Conservation (phyloP, 2,329 filamentous ascomycete species). For the Arthrobotrys sphaeroides region DNA sequence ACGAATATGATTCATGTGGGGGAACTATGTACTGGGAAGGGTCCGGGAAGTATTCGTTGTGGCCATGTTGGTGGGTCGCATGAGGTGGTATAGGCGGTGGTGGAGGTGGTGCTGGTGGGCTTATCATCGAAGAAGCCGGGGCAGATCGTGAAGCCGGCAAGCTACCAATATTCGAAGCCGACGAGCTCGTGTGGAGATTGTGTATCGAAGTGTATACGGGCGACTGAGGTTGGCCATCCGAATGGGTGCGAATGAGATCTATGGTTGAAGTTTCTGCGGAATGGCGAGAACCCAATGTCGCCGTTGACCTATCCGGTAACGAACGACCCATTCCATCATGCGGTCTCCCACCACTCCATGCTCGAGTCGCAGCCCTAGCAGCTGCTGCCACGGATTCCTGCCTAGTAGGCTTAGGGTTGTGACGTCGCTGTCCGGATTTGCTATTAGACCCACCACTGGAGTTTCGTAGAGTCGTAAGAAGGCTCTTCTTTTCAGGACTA, state of each 20-base stretch:
- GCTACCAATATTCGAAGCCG: slow-evolving; percentile 23
- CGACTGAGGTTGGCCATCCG: slow-evolving; percentile 22
- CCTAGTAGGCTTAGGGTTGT: slow-evolving; percentile 25
- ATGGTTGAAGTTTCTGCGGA: slow-evolving; percentile 28
- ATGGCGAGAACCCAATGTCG: slow-evolving; percentile 34
- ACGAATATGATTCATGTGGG: slow-evolving; percentile 31
- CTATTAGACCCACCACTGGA: slow-evolving; percentile 36
- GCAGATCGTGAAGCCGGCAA: slow-evolving; percentile 30
- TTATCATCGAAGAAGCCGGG: slow-evolving; percentile 26
- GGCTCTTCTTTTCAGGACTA: slow-evolving; percentile 55
- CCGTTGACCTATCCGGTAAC: slow-evolving; percentile 29
- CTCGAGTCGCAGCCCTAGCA: slow-evolving; percentile 70
- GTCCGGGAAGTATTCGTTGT: slow-evolving; percentile 45
- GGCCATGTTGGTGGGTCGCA: neutral
- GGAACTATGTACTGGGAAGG: slow-evolving; percentile 36
- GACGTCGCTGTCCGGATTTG: slow-evolving; percentile 22
- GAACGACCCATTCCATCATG: slow-evolving; percentile 36
- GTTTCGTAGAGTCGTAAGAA: slow-evolving; percentile 56
- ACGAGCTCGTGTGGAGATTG: slow-evolving; percentile 19
- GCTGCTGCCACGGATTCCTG: slow-evolving; percentile 53
- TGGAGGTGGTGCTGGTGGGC: slow-evolving; percentile 27
- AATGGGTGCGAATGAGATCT: slow-evolving; percentile 43
- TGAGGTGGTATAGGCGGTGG: slow-evolving; percentile 30
- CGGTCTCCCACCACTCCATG: slow-evolving; percentile 64
- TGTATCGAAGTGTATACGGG: slow-evolving; percentile 20